Evolutionary conservation across 2,329 filamentous ascomycete genomes (phyloP).

Genomic region (Xylaria sp.): DNA sequence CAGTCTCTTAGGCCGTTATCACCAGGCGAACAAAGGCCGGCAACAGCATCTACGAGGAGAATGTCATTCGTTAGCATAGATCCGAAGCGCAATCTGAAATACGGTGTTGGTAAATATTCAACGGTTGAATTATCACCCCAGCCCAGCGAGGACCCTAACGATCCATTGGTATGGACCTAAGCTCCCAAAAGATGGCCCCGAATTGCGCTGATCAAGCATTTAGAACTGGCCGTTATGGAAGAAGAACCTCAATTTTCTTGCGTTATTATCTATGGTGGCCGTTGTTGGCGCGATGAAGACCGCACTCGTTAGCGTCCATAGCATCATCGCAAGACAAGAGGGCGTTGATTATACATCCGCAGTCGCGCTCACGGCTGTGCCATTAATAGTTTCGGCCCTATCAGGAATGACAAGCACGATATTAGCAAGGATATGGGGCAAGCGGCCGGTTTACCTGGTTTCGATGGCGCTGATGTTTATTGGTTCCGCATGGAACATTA

Average conservation of each 20-base stretch:
- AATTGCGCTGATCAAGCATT: constrained; percentile 7
- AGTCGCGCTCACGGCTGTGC: constrained; percentile 63
- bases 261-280: constrained; percentile 60
- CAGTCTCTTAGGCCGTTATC: constrained; percentile 40
- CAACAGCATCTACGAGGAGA: constrained; percentile 52
- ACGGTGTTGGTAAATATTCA: constrained; percentile 57
- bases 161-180: constrained; percentile 61
- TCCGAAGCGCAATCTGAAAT: constrained; percentile 57
- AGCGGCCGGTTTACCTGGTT: constrained; percentile 63
- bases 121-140: constrained; percentile 63
- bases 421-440: constrained; percentile 61
- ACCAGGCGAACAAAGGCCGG: constrained; percentile 44
- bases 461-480: constrained; percentile 60
- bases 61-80: constrained; percentile 52
- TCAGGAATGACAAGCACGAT: constrained; percentile 58
- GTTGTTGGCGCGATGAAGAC: constrained; percentile 66
- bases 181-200: neutral
- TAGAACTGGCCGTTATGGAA: constrained; percentile 68
- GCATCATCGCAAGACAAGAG: constrained; percentile 56
- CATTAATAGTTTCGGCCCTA: constrained; percentile 62
- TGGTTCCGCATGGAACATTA: constrained; percentile 63
- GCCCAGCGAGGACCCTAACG: constrained; percentile 64
- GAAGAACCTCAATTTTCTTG: constrained; percentile 62
- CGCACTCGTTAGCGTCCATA: constrained; percentile 61
- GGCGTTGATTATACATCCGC: constrained; percentile 60